Evolutionary conservation across 1,139 yeast species (phyloP), one percentile per base, ranked within the genome.

Genomic region (Saccharomyces uvarum): DNA sequence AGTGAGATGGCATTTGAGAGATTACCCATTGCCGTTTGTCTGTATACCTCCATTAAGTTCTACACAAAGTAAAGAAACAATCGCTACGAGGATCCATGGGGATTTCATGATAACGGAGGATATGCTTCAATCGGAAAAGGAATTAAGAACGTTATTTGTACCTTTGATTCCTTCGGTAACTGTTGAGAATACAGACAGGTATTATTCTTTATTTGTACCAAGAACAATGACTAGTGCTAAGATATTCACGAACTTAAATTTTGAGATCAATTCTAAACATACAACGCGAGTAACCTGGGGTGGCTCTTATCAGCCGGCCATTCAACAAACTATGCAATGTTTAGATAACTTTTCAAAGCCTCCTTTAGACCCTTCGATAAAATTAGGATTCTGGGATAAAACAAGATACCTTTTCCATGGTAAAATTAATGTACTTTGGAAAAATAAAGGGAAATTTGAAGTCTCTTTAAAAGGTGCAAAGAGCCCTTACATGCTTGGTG

Each of bases 211-310:
- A 46, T 77, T 78, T 19, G 84, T 91, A 9, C 84, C 89, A 42
- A 84, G 93, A 59, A 86, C 97, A 0, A 74, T 91, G 50, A 80
- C 95, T 0, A 77, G 95, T 0, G 83, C 89, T 47, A 90, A 91
- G 66, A 72, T 87, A 54, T 88, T 75, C 64, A 79, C 90, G 0
- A 84, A 84, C 56, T 67, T 89, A 59, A 71, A 74, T 11, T 76
- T 88, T 57, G 75, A 74, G 14, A 76, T 87, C 47, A 75, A 77
- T 54, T 79, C 95, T 0, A 73, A 75, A 19, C 69, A 71, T 7
- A 84, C 93, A 0, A 81, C 95, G 0, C 74, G 88, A 41, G 82
- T 88, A 47, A 82, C 88, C 0, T 90, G 97, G 96, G 95, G 96
- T 29, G 84, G 85, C 41, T 86, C 90, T 0, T 85, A 84, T 64